Base-by-base conservation (phyloP, 441 rosid genomes). In the Gossypium lobatum region DNA sequence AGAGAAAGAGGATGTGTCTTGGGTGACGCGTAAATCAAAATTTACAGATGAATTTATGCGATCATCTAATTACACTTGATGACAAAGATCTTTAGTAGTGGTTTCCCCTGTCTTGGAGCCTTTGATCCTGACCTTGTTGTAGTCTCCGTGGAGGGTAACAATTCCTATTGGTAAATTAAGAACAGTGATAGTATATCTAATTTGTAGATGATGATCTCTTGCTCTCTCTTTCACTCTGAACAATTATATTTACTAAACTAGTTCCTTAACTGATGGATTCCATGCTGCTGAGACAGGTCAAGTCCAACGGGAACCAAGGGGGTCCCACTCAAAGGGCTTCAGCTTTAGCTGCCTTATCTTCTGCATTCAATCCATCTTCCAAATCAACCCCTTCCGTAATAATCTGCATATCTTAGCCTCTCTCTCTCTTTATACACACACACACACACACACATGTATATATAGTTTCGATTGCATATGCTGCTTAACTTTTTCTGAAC, bases 241-340 rank as follows among this genome's bases (percentile, higher is more conserved):
- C 39, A 66, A 23, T n/a, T 54, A 67, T 66, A 10, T 52, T 31
- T 59, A 14, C 58, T 61, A 16, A 28, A 48, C 31, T 17, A 31
- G 70, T 73, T 73, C 28, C 14, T 10, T 52, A 45, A 31, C 76
- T 52, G 46, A 45, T 72, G 69, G 58, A 72, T 76, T 57, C 71
- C 52, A 45, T 79, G 48, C 26, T 67, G 55, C 59, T 59, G 70
- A 59, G 77, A 82, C 90, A 91, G 97, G 98, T 91, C 23, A 93
- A 87, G 80, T 88, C 93, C 68, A 86, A 83, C 71, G 91, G 95
- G 73, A 83, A 75, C 84, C 93, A 83, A 84, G 97, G 96, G 64
- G 97, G 99, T 85, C 88, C 84, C 75, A 96, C 97, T 75, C 99
- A 96, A 87, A 87, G 99, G 75, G 99, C 99, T 84, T 93, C 97